Evolutionary conservation across 73 alveolate genomes (phyloP).

Genomic region (Effrenium voratum): DNA sequence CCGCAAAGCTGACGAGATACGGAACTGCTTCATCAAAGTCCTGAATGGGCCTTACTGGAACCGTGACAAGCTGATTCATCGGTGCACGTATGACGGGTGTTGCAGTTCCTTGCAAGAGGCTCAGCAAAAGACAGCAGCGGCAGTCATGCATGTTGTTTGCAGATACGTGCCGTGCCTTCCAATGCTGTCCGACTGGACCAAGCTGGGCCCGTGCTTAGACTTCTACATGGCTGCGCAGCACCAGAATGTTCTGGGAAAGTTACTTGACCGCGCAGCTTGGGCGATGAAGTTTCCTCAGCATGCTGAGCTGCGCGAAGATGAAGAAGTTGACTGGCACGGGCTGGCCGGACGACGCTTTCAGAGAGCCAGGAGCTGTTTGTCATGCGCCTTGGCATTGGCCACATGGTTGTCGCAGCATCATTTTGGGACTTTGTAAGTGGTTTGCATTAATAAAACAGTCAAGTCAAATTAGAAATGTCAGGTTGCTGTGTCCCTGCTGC

Average conservation of each 20-base stretch:
- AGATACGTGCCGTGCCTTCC: background rate
- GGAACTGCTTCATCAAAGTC: background rate
- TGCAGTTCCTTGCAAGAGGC: background rate
- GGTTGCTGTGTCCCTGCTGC: background rate
- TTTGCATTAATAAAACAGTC: background rate
- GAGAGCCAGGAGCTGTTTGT: background rate
- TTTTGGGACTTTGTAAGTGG: background rate
- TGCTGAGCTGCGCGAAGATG: background rate
- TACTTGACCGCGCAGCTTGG: background rate
- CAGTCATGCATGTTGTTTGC: background rate
- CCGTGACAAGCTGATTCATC: background rate
- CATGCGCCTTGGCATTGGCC: background rate
- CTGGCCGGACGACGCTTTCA: constrained; percentile 11
- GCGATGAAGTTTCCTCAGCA: background rate
- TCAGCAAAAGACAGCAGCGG: background rate
- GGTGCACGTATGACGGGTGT: background rate
- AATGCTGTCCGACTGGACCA: background rate
- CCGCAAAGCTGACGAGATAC: background rate
- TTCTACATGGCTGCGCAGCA: background rate
- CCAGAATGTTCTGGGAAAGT: background rate
- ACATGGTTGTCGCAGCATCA: background rate
- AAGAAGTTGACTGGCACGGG: background rate
- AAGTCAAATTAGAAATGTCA: background rate
- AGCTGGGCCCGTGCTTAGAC: background rate
- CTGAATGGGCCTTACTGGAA: background rate